Evolutionary conservation across 2,329 filamentous ascomycete species (phyloP).

Genomic region (Zymoseptoria crescenta): DNA sequence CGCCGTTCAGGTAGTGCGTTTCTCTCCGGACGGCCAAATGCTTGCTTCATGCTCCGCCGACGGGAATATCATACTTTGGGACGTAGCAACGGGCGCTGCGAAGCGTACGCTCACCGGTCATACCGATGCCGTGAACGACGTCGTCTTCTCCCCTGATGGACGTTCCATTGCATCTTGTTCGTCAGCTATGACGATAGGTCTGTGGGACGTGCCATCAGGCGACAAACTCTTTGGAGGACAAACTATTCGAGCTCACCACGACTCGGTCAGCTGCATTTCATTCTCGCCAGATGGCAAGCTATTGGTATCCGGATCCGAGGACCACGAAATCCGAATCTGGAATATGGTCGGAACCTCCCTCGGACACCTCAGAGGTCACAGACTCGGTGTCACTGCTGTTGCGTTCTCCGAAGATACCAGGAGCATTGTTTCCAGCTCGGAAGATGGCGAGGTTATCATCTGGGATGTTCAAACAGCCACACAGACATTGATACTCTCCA

Average conservation of each 20-base stretch:
- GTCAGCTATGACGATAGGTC: neutral
- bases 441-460: neutral
- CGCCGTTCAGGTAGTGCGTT: neutral
- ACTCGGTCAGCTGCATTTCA: neutral
- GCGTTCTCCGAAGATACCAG: neutral
- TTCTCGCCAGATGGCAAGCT: slow-evolving; percentile 13
- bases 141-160: slow-evolving; percentile 6
- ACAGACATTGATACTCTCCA: neutral
- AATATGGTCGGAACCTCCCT: neutral
- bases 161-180: slow-evolving; percentile 4
- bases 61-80: slow-evolving; percentile 1
- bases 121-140: neutral
- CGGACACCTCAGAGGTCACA: neutral
- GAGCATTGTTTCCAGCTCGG: neutral
- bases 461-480: neutral
- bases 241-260: slow-evolving; percentile 1
- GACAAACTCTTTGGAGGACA: neutral
- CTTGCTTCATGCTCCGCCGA: slow-evolving; percentile 5
- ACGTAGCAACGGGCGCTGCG: neutral
- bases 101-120: neutral
- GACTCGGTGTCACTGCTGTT: neutral
- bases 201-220: slow-evolving; percentile 2
- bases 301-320: slow-evolving; percentile 13
- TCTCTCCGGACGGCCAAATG: slow-evolving; percentile 2
- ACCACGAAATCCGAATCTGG: slow-evolving; percentile 1